These are phyloP conservation scores for Boletellus ananas DNA, from an alignment of 768 basidiomycete species.

Conservation along the genomic window DNA sequence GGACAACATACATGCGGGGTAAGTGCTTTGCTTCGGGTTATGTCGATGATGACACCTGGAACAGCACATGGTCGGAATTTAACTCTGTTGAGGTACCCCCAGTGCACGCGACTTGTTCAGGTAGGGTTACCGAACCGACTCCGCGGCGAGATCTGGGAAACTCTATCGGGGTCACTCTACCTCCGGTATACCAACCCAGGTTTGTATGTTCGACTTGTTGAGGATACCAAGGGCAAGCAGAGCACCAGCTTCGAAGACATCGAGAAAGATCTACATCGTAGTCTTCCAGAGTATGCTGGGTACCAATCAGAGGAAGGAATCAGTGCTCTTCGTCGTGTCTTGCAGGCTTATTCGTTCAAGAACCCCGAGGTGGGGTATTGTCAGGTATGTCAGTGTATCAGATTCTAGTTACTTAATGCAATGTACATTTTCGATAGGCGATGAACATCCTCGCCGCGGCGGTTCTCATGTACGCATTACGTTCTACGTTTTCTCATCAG, in stretches of 20 bases:
- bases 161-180: slow-evolving; percentile 89
- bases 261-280: slow-evolving; percentile 95
- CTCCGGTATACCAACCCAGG: slow-evolving; percentile 87
- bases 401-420: background rate
- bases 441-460: slow-evolving; percentile 98
- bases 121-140: slow-evolving; percentile 94
- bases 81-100: slow-evolving; percentile 93
- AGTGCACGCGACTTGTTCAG: slow-evolving; percentile 95
- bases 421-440: slow-evolving; percentile 47
- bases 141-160: slow-evolving; percentile 98
- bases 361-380: slow-evolving; percentile 95
- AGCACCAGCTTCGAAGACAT: slow-evolving; percentile 96
- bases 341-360: slow-evolving; percentile 94
- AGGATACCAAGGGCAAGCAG: slow-evolving; percentile 71
- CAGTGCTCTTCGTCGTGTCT: slow-evolving; percentile 74
- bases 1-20: slow-evolving; percentile 86
- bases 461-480: slow-evolving; percentile 71
- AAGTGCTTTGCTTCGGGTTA: slow-evolving; percentile 18
- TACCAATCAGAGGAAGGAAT: slow-evolving; percentile 93
- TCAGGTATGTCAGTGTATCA: slow-evolving; percentile 50
- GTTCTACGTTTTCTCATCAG: background rate
- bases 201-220: slow-evolving; percentile 69
- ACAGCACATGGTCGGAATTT: slow-evolving; percentile 89
- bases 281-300: slow-evolving; percentile 94
- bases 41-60: slow-evolving; percentile 9